Evolutionary conservation across 1,284 basidiomycete species (phyloP), one percentile per base, ranked within the genome.

Genomic region (Leccinum glutinopallens): DNA sequence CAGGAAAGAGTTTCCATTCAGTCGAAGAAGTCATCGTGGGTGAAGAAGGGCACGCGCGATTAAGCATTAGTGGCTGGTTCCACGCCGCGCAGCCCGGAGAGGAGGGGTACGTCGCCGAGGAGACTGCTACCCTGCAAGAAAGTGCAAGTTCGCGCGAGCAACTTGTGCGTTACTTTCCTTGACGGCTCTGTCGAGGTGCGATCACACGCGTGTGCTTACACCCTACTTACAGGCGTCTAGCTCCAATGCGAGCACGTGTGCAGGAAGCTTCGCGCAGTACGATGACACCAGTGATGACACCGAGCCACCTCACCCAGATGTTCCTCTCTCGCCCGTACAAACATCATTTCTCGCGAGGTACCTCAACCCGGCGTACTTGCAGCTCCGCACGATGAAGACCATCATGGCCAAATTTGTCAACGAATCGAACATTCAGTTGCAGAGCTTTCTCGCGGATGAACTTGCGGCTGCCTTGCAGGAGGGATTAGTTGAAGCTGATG

Each of bases 51-150:
- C 79, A 88, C 43, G 83, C 89, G 75, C 80, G 94, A 56, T 79
- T 98, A 67, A 95, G 93, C 72, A 93, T 99, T 70, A 96, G 92
- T 68, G 97, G 97, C 7, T 99, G 97, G 96, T 97, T 97, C 82
- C 97, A 99, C 77, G 88, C 90, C 19, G 91, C 94, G 0, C 90
- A 97, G 73, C 88, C 92, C 68, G 95, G 93, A 19, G 97, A 99
- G 76, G 91, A 94, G 59, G 96, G 93, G 0, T 95, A 93, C 74
- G 83, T 88, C 61, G 78, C 81, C 0, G 85, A 87, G 63, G 29
- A 32, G 10, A 55, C 7, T 32, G 62, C 69, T 10, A 66, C 69
- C 78, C 67, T 72, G 79, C 75, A 81, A 58, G 88, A 87, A 77
- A 92, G 87, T 74, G 56, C 69, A 32, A 71, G 70, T 56, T 93